A percentile compares a stretch with the other conserved stretches of the same genome.
Conservation (phyloP, 202 grass and related monocot species). For the Schoenoplectus tabernaemontani region DNA sequence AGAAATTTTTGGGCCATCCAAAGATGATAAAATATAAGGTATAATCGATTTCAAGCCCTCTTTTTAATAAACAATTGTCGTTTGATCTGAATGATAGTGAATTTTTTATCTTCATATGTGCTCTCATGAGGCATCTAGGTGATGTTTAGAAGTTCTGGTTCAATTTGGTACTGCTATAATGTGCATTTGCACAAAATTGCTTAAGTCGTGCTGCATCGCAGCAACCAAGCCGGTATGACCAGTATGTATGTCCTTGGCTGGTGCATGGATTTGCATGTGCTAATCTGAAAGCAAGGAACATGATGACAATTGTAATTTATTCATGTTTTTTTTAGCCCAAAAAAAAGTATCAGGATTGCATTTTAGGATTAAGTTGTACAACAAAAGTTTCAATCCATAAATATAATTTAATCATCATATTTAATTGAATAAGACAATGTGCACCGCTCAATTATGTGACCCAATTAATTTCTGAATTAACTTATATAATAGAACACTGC, state of each 20-base stretch:
- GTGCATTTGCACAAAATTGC: background rate
- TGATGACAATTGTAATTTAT: background rate
- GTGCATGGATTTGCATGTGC: background rate
- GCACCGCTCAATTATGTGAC: background rate
- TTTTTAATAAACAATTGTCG: background rate
- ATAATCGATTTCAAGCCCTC: background rate
- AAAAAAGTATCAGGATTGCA: background rate
- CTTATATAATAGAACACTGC: background rate
- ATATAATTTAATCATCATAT: background rate
- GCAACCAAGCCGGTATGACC: background rate
- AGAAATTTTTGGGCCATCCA: background rate
- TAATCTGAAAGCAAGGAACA: background rate
- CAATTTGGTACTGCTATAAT: background rate
- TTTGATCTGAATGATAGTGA: background rate
- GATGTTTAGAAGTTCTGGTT: background rate
- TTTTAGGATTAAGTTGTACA: background rate
- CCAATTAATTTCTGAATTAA: background rate
- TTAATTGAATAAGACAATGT: background rate
- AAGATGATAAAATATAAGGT: background rate
- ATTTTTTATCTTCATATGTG: background rate
- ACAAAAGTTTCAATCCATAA: background rate
- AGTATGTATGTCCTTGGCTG: background rate
- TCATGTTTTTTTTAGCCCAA: background rate
- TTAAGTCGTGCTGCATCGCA: background rate
- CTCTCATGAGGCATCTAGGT: background rate